Evolutionary conservation across 2,329 filamentous ascomycete species (phyloP).

Genomic region (Neofusicoccum sp.): DNA sequence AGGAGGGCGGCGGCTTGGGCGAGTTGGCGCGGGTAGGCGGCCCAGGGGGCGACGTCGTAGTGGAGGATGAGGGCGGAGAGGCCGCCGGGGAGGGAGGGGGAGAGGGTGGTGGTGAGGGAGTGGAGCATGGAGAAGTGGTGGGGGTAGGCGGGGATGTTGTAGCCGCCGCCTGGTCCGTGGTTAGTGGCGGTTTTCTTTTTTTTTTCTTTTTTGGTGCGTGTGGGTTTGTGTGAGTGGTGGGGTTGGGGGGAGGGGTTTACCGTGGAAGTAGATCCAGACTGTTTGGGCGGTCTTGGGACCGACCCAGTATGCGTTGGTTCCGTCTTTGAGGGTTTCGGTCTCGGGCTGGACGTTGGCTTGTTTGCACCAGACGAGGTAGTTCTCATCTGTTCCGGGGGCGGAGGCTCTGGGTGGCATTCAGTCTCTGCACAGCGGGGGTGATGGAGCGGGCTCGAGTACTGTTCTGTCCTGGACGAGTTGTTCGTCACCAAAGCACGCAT

Average conservation of each 20-base stretch:
- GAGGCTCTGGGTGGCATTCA: background rate
- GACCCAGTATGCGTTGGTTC: conserved; percentile 14
- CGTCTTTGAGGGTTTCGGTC: conserved; percentile 10
- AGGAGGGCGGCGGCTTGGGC: conserved; percentile 24
- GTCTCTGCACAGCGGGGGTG: background rate
- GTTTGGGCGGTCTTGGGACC: conserved; percentile 5
- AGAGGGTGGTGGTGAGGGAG: background rate
- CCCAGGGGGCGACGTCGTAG: conserved; percentile 28
- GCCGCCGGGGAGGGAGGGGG: background rate
- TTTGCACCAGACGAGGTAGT: conserved; percentile 5
- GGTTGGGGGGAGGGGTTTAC: background rate
- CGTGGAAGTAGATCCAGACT: conserved; percentile 12
- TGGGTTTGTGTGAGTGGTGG: background rate
- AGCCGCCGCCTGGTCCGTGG: conserved; percentile 8
- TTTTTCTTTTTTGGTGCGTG: background rate
- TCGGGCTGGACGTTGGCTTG: background rate
- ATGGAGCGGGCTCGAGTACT: background rate
- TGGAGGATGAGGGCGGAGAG: conserved; percentile 26
- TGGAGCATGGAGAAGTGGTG: conserved; percentile 6
- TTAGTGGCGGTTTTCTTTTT: too few relatives aligned
- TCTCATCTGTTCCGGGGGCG: background rate
- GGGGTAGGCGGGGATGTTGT: background rate
- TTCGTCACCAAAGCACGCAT: background rate
- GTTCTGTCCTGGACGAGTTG: background rate
- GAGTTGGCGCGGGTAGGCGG: conserved; percentile 26